phyloP scores from a whole-genome alignment of 192 early-diverging fungal species.

The Mortierella hygrophila region DNA sequence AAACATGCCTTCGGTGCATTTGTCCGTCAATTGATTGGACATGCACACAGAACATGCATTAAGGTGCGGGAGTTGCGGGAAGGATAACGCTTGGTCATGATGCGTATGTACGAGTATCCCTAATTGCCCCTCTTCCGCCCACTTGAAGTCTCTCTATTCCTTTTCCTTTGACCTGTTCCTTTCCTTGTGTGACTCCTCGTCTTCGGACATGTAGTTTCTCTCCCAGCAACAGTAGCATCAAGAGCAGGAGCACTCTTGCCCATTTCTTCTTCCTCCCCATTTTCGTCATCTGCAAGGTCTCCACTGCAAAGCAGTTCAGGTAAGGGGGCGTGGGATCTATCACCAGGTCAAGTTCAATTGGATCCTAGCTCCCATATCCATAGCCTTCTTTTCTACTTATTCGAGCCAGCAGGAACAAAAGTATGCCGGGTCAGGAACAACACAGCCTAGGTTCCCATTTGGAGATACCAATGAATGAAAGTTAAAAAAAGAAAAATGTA shows the following conservation, averaged over 20 bases:
- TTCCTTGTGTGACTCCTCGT: neutral
- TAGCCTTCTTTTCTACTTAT: too few species aligned
- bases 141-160: neutral
- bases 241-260: too few species aligned
- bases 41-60: neutral
- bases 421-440: neutral
- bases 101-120: too few species aligned
- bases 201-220: too few species aligned
- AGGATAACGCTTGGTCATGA: neutral
- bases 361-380: neutral
- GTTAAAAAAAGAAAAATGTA: neutral
- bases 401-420: too few species aligned
- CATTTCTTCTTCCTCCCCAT: too few species aligned
- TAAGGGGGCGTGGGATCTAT: too few species aligned
- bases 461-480: neutral
- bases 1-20: neutral
- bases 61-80: neutral
- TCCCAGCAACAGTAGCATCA: too few species aligned
- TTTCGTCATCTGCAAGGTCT: too few species aligned
- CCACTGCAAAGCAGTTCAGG: too few species aligned
- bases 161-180: neutral
- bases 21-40: neutral
- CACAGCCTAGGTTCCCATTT: neutral
- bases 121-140: neutral
- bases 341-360: too few species aligned